Conservation (phyloP, 805 yeast genomes). For the Saturnispora dispora region DNA sequence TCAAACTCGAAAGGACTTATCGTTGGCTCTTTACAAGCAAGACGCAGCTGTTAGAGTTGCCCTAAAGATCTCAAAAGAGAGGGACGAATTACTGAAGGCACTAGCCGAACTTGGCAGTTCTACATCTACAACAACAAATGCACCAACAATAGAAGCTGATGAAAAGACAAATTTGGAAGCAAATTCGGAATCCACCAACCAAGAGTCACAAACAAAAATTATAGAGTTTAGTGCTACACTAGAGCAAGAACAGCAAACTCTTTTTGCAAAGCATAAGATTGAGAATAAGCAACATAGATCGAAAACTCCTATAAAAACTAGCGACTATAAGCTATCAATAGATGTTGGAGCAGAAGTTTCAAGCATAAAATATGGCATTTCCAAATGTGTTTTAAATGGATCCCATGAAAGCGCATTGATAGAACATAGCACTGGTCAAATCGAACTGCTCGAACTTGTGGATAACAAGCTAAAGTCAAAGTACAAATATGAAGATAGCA, state of each 20-base stretch:
- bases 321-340: not conserved
- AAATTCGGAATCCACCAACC: conserved; percentile 6
- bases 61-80: conserved; percentile 59
- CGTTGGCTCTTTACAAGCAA: conserved; percentile 69
- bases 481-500: not conserved
- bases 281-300: conserved; percentile 1
- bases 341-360: not conserved
- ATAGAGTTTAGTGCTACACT: conserved; percentile 1
- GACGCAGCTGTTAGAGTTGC: conserved; percentile 91
- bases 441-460: conserved; percentile 6
- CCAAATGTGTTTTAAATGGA: not conserved
- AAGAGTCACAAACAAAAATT: not conserved
- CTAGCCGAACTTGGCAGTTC: conserved; percentile 45
- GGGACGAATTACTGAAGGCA: conserved; percentile 65
- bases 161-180: not conserved
- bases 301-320: not conserved
- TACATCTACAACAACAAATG: conserved; percentile 24
- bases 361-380: not conserved
- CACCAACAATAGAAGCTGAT: conserved; percentile 15
- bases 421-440: conserved; percentile 4
- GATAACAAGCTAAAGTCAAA: conserved; percentile 1
- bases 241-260: conserved; percentile 4
- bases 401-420: not conserved
- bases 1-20: conserved; percentile 59
- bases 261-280: conserved; percentile 8